Percentiles rank a stretch among this genome's conserved stretches.
Evolutionary conservation across 768 basidiomycete genomes (phyloP).

Genomic region (Lentinula lateritia): DNA sequence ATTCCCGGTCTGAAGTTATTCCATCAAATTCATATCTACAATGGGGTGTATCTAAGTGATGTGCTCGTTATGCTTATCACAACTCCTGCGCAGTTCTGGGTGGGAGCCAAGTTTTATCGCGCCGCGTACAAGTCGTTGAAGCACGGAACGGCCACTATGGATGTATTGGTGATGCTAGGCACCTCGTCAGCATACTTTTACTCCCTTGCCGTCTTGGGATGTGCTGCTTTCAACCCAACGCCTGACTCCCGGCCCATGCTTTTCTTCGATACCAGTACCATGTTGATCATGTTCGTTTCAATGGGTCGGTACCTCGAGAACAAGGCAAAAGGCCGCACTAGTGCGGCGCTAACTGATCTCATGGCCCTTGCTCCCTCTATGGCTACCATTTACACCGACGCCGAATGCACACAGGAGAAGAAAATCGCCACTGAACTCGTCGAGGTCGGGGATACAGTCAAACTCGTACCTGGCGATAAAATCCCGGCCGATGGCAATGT

Average conservation of each 20-base stretch:
- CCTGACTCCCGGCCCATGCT: slow-evolving; percentile 74
- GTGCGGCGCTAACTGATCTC: slow-evolving; percentile 92
- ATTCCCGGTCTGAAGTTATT: slow-evolving; percentile 56
- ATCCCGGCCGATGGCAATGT: slow-evolving; percentile 95
- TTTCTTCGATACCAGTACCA: slow-evolving; percentile 98
- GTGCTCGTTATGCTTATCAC: slow-evolving; percentile 70
- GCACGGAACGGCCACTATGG: slow-evolving; percentile 93
- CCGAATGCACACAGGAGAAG: slow-evolving; percentile 77
- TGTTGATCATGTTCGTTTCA: slow-evolving; percentile 96
- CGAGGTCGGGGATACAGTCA: slow-evolving; percentile 89
- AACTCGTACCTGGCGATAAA: slow-evolving; percentile 95
- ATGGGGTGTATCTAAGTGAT: slow-evolving; percentile 79
- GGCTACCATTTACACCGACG: slow-evolving; percentile 92
- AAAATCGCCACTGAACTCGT: slow-evolving; percentile 91
- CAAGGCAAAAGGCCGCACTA: slow-evolving; percentile 94
- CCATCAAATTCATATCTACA: slow-evolving; percentile 44
- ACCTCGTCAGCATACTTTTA: slow-evolving; percentile 94
- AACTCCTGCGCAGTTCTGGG: slow-evolving; percentile 90
- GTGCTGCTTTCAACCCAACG: slow-evolving; percentile 57
- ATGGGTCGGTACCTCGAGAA: slow-evolving; percentile 96
- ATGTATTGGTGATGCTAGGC: slow-evolving; percentile 93
- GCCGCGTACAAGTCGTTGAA: slow-evolving; percentile 88
- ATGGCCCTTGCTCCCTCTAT: slow-evolving; percentile 94
- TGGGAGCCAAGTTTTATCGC: slow-evolving; percentile 82
- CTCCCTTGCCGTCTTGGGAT: slow-evolving; percentile 67